Evolutionary conservation across 768 basidiomycete genomes (phyloP).

Genomic region (Boletellus emodensis): DNA sequence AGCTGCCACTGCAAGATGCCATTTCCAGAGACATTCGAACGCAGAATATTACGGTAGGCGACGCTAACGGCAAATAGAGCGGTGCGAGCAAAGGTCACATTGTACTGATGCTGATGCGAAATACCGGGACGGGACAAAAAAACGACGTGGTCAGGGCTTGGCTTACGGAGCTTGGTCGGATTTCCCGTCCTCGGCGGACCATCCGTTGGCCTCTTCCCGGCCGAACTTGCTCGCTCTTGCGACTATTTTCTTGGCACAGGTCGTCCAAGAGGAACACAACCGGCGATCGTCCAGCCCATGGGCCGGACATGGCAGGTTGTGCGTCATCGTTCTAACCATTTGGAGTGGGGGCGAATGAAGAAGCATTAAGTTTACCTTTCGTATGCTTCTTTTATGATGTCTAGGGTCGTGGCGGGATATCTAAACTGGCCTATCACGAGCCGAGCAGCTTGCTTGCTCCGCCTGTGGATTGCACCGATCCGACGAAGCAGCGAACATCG

Average conservation of each 20-base stretch:
- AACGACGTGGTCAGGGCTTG: background rate
- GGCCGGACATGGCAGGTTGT: background rate
- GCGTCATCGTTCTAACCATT: background rate
- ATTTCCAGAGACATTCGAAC: background rate
- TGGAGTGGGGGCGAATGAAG: background rate
- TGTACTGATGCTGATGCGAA: background rate
- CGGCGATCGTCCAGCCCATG: background rate
- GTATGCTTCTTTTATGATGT: background rate
- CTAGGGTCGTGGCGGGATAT: background rate
- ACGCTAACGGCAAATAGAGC: background rate
- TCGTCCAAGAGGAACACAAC: background rate
- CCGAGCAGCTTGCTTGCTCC: too few relatives aligned
- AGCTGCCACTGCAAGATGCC: background rate
- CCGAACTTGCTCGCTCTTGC: background rate
- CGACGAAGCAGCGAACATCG: background rate
- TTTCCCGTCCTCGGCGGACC: background rate
- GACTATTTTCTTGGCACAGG: background rate
- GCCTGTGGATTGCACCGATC: too few relatives aligned
- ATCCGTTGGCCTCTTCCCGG: background rate
- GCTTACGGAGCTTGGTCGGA: background rate
- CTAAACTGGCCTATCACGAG: too few relatives aligned
- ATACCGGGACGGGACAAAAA: background rate
- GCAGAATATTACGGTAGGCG: background rate
- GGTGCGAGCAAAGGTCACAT: background rate
- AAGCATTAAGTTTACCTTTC: background rate